A percentile compares a stretch with the other conserved stretches of the same genome.
Evolutionary conservation across 345 rosid species (phyloP).

Genomic region (Euphorbia lathyris): DNA sequence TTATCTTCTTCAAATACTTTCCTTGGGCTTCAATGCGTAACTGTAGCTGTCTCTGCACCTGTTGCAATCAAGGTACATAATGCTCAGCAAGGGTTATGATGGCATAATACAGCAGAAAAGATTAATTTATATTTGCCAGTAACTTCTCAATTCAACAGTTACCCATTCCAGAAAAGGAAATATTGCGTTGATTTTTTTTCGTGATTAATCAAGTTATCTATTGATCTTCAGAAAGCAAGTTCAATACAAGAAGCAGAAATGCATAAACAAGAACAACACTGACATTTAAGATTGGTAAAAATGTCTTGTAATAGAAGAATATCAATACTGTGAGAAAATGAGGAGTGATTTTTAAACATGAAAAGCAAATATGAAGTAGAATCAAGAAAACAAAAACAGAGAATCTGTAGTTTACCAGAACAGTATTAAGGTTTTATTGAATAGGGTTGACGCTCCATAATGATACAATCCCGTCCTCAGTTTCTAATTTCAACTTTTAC

Average conservation of each 20-base stretch:
- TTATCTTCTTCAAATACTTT: slow-evolving; percentile 94
- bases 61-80: slow-evolving; percentile 21
- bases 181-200: background rate
- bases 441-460: background rate
- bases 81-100: slow-evolving; percentile 1
- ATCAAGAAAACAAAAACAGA: background rate
- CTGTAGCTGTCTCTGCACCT: slow-evolving; percentile 99
- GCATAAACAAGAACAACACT: background rate
- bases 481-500: background rate
- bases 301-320: background rate
- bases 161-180: background rate
- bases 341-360: background rate
- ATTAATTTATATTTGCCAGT: background rate
- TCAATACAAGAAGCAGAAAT: background rate
- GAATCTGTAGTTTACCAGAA: background rate
- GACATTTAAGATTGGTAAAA: background rate
- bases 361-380: background rate
- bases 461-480: background rate
- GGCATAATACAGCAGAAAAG: background rate
- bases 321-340: background rate
- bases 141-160: background rate
- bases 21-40: slow-evolving; percentile 98
- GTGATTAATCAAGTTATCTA: background rate
- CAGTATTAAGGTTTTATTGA: background rate
- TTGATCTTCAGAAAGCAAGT: background rate